Evolutionary conservation across 495 filamentous ascomycete genomes (phyloP).

Genomic region (Daldinia concentrica): DNA sequence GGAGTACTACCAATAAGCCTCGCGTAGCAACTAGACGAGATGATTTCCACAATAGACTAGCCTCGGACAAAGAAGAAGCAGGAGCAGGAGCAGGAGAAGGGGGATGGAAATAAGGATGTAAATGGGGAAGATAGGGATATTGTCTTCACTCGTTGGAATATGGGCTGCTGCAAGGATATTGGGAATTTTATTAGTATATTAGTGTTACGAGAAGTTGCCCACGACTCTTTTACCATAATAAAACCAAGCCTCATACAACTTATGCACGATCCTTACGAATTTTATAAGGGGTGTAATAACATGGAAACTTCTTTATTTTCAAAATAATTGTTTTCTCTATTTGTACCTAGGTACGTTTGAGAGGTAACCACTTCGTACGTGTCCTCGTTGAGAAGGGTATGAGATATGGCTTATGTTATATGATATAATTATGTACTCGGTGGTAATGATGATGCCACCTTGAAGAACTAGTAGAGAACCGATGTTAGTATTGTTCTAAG

Average conservation of each 20-base stretch:
- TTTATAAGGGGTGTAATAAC: not conserved
- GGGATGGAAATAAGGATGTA: not conserved
- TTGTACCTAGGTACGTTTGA: too few relatives aligned
- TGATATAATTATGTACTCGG: too few relatives aligned
- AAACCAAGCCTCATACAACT: not conserved
- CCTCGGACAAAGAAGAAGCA: not conserved
- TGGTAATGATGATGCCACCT: too few relatives aligned
- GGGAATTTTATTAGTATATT: not conserved
- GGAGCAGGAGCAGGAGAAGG: not conserved
- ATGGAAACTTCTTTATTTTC: too few relatives aligned
- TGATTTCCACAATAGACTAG: not conserved
- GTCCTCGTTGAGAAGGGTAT: too few relatives aligned
- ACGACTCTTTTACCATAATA: not conserved
- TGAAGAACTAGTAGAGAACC: too few relatives aligned
- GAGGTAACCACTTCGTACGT: too few relatives aligned
- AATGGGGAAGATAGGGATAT: not conserved
- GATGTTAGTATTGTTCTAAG: too few relatives aligned
- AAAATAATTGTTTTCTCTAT: too few relatives aligned
- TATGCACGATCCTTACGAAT: not conserved
- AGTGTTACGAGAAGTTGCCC: not conserved
- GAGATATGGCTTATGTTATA: too few relatives aligned
- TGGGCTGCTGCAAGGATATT: not conserved
- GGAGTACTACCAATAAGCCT: not conserved
- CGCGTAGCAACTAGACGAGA: not conserved
- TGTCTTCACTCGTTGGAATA: not conserved